phyloP scores from a whole-genome alignment of 2,329 filamentous ascomycete genomes.

The Apiospora rasikravindrae region DNA sequence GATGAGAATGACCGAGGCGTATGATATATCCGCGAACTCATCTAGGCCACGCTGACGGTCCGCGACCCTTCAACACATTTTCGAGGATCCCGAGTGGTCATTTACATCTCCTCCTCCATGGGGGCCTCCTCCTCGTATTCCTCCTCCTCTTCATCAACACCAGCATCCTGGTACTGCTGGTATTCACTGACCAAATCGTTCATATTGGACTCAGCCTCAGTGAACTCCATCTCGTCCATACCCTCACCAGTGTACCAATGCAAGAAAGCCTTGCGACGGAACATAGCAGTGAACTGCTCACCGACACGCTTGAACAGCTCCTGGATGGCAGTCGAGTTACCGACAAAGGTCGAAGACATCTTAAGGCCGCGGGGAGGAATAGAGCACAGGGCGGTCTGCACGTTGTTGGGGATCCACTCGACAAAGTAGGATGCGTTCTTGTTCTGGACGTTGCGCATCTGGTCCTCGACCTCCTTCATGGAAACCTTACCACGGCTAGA shows the following conservation, averaged over 20 bases:
- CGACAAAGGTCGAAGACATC: constrained; percentile 99
- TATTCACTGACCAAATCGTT: constrained; percentile 99
- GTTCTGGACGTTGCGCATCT: constrained; percentile 99
- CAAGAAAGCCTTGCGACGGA: constrained; percentile 99
- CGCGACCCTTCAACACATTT: not conserved
- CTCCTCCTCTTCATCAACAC: constrained; percentile 95
- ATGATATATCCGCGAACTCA: constrained; percentile 13
- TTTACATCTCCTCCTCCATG: constrained; percentile 70
- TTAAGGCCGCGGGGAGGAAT: constrained; percentile 97
- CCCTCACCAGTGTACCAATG: constrained; percentile 99
- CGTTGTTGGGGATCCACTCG: constrained; percentile 99
- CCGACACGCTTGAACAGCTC: constrained; percentile 99
- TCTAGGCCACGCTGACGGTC: not conserved
- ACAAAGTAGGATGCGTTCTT: constrained; percentile 99
- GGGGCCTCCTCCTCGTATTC: constrained; percentile 89
- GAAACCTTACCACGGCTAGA: constrained; percentile 91
- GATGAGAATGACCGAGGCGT: constrained; percentile 20
- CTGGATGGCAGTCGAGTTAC: constrained; percentile 99
- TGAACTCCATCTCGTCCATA: constrained; percentile 99
- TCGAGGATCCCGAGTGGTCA: not conserved
- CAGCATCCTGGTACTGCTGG: constrained; percentile 99
- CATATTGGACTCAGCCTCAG: constrained; percentile 99
- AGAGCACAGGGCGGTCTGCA: constrained; percentile 98
- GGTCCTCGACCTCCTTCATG: constrained; percentile 99
- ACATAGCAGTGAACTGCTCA: constrained; percentile 99